Base-by-base conservation (phyloP, 2,329 filamentous ascomycete species). In the Colletotrichum agaves region DNA sequence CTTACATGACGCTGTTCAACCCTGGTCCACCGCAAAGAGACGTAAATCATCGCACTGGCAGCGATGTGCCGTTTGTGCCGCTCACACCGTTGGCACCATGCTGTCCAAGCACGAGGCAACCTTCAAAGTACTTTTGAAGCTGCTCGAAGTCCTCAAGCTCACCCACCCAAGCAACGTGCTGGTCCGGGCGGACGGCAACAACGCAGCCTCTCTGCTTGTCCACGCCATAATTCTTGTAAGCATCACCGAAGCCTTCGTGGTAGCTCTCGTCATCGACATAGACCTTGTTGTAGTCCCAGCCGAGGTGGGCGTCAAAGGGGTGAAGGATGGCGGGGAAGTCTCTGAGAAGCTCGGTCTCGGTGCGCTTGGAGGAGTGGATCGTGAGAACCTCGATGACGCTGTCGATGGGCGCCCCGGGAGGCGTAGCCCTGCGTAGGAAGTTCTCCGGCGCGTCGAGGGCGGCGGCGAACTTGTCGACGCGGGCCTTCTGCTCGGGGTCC, bases 151-250 rank as follows among this genome's bases (percentile, higher is more conserved):
- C 77, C 21, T 80, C 77, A 19, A 83, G 69, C 15, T 78, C 75
- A 1, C 78, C 78, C 2, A 83, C 71, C 72, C 78, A 79, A 2
- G 75, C 83, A 35, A 92, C 85, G 76, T 93, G 89, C 74, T 91
- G 88, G 79, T 93, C 91, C 2, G 91, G 91, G 55, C 91, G 77
- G 2, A 89, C 79, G 1, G 90, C 78, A 0, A 91, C 84, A 4
- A 88, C 78, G 69, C 86, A 88, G 0, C 90, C 90, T 19, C 77
- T 76, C 60, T 84, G 78, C 17, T 71, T 74, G 70, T 88, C 82
- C 2, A 93, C 80, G 0, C 88, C 90, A 64, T 89, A 90, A 3
- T 82, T 82, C 63, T 84, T 78, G 72, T 91, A 88, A 0, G 82
- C 81, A 8, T 80, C 72, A 0, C 84, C 84, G 60, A 83, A 77